Evolutionary conservation across 805 yeast species (phyloP).

Genomic region (Sugiyamaella valdiviana): DNA sequence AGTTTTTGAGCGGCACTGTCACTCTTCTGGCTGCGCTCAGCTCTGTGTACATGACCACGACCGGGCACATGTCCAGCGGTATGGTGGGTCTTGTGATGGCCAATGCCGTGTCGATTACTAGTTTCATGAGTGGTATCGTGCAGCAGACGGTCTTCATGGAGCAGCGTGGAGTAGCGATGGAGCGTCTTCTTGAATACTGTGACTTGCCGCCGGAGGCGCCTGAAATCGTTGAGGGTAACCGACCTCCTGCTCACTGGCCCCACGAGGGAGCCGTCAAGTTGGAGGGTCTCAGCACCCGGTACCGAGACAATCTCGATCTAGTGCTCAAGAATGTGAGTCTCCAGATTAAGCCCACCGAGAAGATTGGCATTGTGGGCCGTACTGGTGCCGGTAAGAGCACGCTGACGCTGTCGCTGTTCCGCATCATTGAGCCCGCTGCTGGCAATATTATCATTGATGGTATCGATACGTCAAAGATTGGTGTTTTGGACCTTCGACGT

Average conservation of each 20-base stretch:
- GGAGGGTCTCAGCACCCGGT: constrained; percentile 55
- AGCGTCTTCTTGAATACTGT: constrained; percentile 34
- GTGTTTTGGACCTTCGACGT: constrained; percentile 49
- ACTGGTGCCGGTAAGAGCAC: constrained; percentile 90
- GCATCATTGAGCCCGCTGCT: constrained; percentile 44
- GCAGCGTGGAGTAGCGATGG: constrained; percentile 83
- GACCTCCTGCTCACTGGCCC: constrained; percentile 73
- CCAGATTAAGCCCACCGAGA: constrained; percentile 61
- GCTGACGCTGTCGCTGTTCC: constrained; percentile 60
- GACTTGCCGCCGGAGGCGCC: constrained; percentile 55
- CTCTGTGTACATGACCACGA: constrained; percentile 43
- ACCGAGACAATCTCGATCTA: constrained; percentile 63
- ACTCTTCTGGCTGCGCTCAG: constrained; percentile 51
- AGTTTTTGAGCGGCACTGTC: constrained; percentile 51
- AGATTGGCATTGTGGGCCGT: constrained; percentile 77
- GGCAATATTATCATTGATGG: constrained; percentile 53
- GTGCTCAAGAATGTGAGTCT: constrained; percentile 63
- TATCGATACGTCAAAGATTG: constrained; percentile 44
- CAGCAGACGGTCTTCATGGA: constrained; percentile 90
- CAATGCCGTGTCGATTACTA: constrained; percentile 77
- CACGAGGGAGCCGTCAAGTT: constrained; percentile 55
- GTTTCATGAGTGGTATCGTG: constrained; percentile 81
- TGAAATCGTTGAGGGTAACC: constrained; percentile 46
- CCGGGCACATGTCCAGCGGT: constrained; percentile 68
- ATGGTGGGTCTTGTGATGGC: constrained; percentile 81